Conservation (phyloP, 1,284 basidiomycete species). For the Cryptococcus floricola region DNA sequence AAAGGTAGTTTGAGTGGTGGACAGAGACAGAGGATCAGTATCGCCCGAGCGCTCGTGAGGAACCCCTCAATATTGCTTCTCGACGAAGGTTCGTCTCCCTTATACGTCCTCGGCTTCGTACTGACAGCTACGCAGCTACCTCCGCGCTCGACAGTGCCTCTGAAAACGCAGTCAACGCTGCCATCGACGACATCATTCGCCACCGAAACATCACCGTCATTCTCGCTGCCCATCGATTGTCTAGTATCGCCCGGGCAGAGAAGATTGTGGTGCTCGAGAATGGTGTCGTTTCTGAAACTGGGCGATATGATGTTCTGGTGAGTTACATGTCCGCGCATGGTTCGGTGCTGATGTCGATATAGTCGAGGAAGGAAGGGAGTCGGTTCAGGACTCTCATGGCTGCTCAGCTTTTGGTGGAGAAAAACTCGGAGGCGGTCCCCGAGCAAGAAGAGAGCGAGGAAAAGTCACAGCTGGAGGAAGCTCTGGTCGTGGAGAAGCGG, state of each 20-base stretch:
- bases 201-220: slow-evolving; percentile 76
- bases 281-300: slow-evolving; percentile 76
- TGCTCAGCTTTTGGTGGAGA: slow-evolving; percentile 61
- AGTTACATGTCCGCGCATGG: slow-evolving; percentile 19
- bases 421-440: slow-evolving; percentile 10
- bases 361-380: slow-evolving; percentile 64
- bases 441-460: slow-evolving; percentile 2
- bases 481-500: not conserved
- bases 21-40: slow-evolving; percentile 53
- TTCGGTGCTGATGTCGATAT: not conserved
- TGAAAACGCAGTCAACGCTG: slow-evolving; percentile 70
- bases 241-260: slow-evolving; percentile 78
- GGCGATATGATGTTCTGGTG: slow-evolving; percentile 74
- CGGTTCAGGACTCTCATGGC: slow-evolving; percentile 81
- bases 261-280: slow-evolving; percentile 82
- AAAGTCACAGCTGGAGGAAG: not conserved
- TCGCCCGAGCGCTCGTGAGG: slow-evolving; percentile 52
- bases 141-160: slow-evolving; percentile 78
- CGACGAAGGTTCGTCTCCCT: slow-evolving; percentile 48
- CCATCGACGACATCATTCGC: slow-evolving; percentile 79
- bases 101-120: not conserved
- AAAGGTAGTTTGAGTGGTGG: slow-evolving; percentile 51
- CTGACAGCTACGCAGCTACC: slow-evolving; percentile 40
- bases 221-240: slow-evolving; percentile 81
- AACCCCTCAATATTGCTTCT: slow-evolving; percentile 53